These are phyloP conservation scores for Calonectria ilicicola DNA, from an alignment of 2,329 filamentous ascomycete species.

Conservation along the genomic window DNA sequence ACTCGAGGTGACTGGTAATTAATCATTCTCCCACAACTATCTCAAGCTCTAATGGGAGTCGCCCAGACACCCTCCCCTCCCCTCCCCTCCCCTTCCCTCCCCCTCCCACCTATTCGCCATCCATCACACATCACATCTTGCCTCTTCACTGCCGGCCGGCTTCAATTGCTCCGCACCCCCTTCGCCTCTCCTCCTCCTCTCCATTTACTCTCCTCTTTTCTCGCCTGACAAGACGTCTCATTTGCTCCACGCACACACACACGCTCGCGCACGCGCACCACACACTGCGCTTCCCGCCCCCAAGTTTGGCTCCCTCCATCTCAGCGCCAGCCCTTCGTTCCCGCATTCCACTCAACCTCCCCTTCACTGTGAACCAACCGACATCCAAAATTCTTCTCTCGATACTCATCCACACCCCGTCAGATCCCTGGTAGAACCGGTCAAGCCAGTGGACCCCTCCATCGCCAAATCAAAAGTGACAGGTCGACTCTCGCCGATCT, in stretches of 20 bases:
- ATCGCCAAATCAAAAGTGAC: constrained; percentile 34
- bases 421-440: constrained; percentile 21
- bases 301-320: constrained; percentile 11
- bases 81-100: too few relatives aligned
- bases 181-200: not conserved
- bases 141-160: constrained; percentile 20
- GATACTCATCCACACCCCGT: constrained; percentile 15
- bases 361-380: constrained; percentile 18
- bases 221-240: not conserved
- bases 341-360: not conserved
- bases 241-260: constrained; percentile 13
- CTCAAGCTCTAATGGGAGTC: constrained; percentile 11
- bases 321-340: not conserved
- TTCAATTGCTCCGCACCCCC: constrained; percentile 14
- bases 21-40: constrained; percentile 15
- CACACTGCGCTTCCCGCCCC: constrained; percentile 12
- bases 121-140: constrained; percentile 12
- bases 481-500: constrained; percentile 36
- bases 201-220: constrained; percentile 13
- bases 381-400: constrained; percentile 16
- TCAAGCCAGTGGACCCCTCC: constrained; percentile 31
- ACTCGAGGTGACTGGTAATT: constrained; percentile 6
- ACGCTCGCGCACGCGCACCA: too few relatives aligned
- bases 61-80: constrained; percentile 9
- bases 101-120: not conserved